A percentile compares a stretch with the other conserved stretches of the same genome.
Conservation (phyloP, 257 asterid genomes). For the Paraleonurus japonicus region DNA sequence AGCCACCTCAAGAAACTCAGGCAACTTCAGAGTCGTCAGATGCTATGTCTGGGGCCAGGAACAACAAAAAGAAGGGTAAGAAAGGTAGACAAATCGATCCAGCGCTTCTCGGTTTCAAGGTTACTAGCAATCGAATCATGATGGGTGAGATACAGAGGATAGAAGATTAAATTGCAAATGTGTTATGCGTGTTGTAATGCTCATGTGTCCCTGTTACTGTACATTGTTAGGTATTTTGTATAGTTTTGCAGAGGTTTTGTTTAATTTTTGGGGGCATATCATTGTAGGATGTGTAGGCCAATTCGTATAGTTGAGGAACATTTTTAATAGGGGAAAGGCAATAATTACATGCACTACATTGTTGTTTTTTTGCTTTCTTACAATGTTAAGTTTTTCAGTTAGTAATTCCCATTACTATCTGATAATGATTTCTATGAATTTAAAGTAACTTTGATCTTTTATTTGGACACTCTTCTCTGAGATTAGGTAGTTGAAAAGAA, state of each 20-base stretch:
- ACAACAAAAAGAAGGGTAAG: constrained; percentile 91
- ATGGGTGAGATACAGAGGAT: constrained; percentile 97
- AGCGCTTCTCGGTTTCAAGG: constrained; percentile 97
- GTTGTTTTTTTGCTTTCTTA: neutral
- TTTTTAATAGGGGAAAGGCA: constrained; percentile 3
- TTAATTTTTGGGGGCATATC: constrained; percentile 10
- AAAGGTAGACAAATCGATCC: constrained; percentile 98
- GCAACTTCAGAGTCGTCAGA: constrained; percentile 40
- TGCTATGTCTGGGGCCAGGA: constrained; percentile 43
- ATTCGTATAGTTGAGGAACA: neutral
- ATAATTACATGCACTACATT: neutral
- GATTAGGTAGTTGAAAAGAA: too few relatives aligned
- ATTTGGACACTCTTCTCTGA: too few relatives aligned
- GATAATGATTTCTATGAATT: too few relatives aligned
- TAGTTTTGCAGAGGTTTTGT: constrained; percentile 26
- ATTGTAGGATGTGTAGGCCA: constrained; percentile 8
- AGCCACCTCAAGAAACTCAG: constrained; percentile 57
- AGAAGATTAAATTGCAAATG: constrained; percentile 55
- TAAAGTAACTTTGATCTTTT: too few relatives aligned
- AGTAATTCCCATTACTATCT: too few relatives aligned
- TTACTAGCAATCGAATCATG: constrained; percentile 95
- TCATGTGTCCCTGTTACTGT: constrained; percentile 19
- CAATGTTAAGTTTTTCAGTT: neutral
- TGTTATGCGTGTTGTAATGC: constrained; percentile 5
- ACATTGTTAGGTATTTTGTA: constrained; percentile 30